phyloP scores from a whole-genome alignment of 768 basidiomycete species.

The Saitozyma podzolica region DNA sequence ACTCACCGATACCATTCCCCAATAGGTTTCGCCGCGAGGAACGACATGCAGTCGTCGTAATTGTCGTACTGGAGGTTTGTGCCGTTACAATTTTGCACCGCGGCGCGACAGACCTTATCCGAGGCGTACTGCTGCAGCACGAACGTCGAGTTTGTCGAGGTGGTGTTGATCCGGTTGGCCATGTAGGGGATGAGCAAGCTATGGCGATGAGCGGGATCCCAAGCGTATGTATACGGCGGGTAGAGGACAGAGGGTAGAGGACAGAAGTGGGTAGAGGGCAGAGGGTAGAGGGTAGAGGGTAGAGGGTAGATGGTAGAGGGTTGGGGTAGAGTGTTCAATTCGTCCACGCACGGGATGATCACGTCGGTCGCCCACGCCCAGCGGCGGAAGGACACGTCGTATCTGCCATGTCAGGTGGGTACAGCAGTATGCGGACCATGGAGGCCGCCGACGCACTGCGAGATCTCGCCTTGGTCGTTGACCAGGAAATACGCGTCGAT shows the following conservation, averaged over 20 bases:
- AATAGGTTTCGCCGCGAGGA: slow-evolving; percentile 5
- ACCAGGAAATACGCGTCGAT: slow-evolving; percentile 8
- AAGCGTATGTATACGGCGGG: no score
- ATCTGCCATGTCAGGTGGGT: neutral
- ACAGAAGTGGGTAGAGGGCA: no score
- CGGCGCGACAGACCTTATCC: slow-evolving; percentile 14
- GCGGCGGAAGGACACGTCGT: no score
- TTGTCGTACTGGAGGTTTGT: slow-evolving; percentile 24
- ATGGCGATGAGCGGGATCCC: neutral
- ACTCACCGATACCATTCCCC: slow-evolving; percentile 13
- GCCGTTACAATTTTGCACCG: slow-evolving; percentile 20
- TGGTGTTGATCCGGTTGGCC: slow-evolving; percentile 19
- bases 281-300: no score
- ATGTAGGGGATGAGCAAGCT: slow-evolving; percentile 32
- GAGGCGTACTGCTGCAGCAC: slow-evolving; percentile 29
- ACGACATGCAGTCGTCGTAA: slow-evolving; percentile 18
- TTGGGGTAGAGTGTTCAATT: no score
- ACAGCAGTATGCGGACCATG: neutral
- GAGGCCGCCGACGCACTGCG: slow-evolving; percentile 9
- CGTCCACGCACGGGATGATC: no score
- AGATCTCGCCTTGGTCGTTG: slow-evolving; percentile 16
- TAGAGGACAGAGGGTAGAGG: no score
- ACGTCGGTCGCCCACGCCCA: no score
- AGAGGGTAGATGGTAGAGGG: no score
- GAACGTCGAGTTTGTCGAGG: slow-evolving; percentile 9